Evolutionary conservation across 371 early-diverging fungal species (phyloP), one percentile per base, ranked within the genome.

Genomic region (Mortierella sp.): DNA sequence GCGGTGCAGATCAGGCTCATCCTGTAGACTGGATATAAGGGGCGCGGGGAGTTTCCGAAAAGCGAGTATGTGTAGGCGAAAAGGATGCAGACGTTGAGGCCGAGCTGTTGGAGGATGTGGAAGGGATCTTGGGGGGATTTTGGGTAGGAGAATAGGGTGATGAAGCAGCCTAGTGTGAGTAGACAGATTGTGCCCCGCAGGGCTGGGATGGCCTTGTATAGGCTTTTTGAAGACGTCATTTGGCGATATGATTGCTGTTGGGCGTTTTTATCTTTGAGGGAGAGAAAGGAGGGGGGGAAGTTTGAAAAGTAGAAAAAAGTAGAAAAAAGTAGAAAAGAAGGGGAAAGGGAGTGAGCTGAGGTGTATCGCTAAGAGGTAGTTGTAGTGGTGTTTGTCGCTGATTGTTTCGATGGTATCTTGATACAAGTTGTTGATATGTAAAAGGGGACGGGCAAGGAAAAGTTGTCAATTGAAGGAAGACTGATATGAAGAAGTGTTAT

Each of bases 41-140:
- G 61, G n/a, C 24, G 2, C 24, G 41, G 24, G 9, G 61, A 61
- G 61, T 61, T 37, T 8, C 65, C 65, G 53, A 44, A 76, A 29
- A 64, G 55, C 6, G 70, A 44, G 24, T 76, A 76, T 47, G 70
- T 13, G 47, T 55, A 76, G 39, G 71, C 61, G 48, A 76, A 9
- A 26, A 76, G 58, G 61, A 76, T n/a, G 16, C 6, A 8, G 39
- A 66, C 70, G 31, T 76, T 76, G 61, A 76, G 55, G 43, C 45
- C 39, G 29, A 76, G 55, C 19, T 76, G 76, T 47, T 70, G 76
- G 4, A 29, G 29, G 39, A 64, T 14, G 9, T 19, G 16, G 37
- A 34, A 47, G n/a, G 13, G 1, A 44, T 65, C 70, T 64, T 26
- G 26, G 22, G n/a, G 19, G 31, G 37, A 2, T 61, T 37, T 45